Evolutionary conservation across 1,284 basidiomycete genomes (phyloP).

Genomic region (Kwoniella shivajii): DNA sequence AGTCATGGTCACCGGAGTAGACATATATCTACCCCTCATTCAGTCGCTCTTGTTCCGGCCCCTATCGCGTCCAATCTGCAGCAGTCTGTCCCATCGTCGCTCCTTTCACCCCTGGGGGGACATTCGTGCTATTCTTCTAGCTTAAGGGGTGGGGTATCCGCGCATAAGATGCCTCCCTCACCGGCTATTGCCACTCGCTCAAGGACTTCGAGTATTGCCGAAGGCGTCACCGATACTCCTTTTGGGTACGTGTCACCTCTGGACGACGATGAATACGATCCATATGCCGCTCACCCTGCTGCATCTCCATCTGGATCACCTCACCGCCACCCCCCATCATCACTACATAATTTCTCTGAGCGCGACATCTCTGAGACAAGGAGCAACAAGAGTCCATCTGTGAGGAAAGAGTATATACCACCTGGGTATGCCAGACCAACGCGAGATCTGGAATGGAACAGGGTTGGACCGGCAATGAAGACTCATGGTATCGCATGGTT

Average conservation of each 20-base stretch:
- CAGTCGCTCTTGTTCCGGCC: background rate
- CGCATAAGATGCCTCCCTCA: no score
- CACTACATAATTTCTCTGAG: background rate
- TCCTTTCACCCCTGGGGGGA: no score
- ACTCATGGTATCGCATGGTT: slow-evolving; percentile 38
- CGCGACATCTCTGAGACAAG: background rate
- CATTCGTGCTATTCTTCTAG: no score
- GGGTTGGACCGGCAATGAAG: slow-evolving; percentile 40
- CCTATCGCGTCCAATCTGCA: no score
- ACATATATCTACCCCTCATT: no score
- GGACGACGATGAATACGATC: slow-evolving; percentile 27
- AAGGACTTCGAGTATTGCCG: background rate
- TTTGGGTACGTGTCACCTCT: slow-evolving; percentile 24
- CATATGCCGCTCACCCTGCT: slow-evolving; percentile 34
- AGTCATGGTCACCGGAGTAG: background rate
- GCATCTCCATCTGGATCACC: slow-evolving; percentile 7
- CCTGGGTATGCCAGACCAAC: slow-evolving; percentile 28
- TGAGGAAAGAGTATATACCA: slow-evolving; percentile 25
- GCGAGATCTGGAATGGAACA: slow-evolving; percentile 24
- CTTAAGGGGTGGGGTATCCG: no score
- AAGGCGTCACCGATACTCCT: background rate
- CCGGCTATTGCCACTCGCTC: background rate
- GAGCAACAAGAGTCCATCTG: background rate
- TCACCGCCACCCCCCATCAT: background rate
- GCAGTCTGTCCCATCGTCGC: no score